Evolutionary conservation across 768 basidiomycete species (phyloP).

Genomic region (Filobasidium wieringae): DNA sequence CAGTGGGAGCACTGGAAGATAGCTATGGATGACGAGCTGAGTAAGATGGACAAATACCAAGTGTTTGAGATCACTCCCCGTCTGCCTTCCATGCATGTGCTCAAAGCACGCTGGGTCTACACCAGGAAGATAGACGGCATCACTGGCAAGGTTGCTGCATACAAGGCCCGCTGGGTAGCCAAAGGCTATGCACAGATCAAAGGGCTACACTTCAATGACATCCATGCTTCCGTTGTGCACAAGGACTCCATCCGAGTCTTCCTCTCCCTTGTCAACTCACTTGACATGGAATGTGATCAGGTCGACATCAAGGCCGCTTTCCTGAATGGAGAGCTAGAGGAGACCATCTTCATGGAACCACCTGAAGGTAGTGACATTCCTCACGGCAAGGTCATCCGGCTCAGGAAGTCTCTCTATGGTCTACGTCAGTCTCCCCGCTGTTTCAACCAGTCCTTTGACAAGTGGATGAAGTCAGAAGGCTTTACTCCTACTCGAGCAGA

Average conservation of each 20-base stretch:
- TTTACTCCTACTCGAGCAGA: conserved; percentile 3
- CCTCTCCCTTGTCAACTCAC: conserved; percentile 40
- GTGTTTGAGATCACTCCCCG: too few relatives aligned
- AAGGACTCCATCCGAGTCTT: conserved; percentile 25
- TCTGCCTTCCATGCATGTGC: too few relatives aligned
- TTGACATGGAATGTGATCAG: conserved; percentile 40
- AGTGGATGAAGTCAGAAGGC: neutral
- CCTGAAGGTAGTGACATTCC: neutral
- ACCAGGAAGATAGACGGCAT: neutral
- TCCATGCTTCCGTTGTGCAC: conserved; percentile 30
- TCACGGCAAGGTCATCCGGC: neutral
- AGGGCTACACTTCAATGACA: conserved; percentile 43
- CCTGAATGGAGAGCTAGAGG: conserved; percentile 7
- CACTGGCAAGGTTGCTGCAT: conserved; percentile 34
- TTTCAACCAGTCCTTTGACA: neutral
- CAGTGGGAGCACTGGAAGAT: too few relatives aligned
- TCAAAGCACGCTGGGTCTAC: neutral
- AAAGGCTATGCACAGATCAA: conserved; percentile 42
- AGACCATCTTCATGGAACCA: conserved; percentile 5
- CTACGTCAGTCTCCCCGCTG: neutral
- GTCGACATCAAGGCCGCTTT: conserved; percentile 20
- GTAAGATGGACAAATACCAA: too few relatives aligned
- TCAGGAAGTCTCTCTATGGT: neutral
- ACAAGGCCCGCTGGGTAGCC: conserved; percentile 44
- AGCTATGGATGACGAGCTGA: too few relatives aligned